Evolutionary conservation across 345 rosid genomes (phyloP), one percentile per base, ranked within the genome.

Genomic region (Garcia nutans): DNA sequence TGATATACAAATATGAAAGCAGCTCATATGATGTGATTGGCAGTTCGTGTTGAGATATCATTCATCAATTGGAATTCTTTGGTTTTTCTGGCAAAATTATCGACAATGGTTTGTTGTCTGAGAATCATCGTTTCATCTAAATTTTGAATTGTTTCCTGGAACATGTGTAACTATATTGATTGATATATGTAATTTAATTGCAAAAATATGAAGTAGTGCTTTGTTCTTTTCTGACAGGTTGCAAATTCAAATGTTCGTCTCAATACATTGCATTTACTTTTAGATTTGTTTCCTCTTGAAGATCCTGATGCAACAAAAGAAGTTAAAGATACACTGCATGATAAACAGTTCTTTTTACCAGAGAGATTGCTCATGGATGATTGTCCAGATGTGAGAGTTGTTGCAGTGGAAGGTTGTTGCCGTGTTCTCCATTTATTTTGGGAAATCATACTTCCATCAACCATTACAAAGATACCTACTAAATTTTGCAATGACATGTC

Each of bases 401-500:
- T 90, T 81, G 97, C 98, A 57, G 99, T 96, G 60, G 98, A 96
- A 86, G 99, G 99, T 70, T 88, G 92, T 78, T 91, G 93, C 54
- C 93, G 97, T 74, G 78, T 91, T 78, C 93, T 96, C 69, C 87
- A 84, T 89, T 81, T 96, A 67, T 96, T 89, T 82, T 96, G 98
- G 99, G 99, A 96, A 86, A 84, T 96, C 74, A 87, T 91, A 33
- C 96, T 97, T 74, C 82, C 98, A 33, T 57, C 97, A 74, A 89
- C 86, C 74, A 92, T 96, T 84, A 88, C 98, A 41, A 96, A 90
- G 84, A 79, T 87, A 59, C 84, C 93, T 65, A 87, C 92, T 0
- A 90, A 80, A 76, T 45, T 89, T 71, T 81, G 87, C 57, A 84
- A 91, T 82, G 98, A 93, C 63, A 87, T 88, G 89, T 83, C 96